Conservation (phyloP, 805 yeast species). For the Wickerhamiella nectarea region DNA sequence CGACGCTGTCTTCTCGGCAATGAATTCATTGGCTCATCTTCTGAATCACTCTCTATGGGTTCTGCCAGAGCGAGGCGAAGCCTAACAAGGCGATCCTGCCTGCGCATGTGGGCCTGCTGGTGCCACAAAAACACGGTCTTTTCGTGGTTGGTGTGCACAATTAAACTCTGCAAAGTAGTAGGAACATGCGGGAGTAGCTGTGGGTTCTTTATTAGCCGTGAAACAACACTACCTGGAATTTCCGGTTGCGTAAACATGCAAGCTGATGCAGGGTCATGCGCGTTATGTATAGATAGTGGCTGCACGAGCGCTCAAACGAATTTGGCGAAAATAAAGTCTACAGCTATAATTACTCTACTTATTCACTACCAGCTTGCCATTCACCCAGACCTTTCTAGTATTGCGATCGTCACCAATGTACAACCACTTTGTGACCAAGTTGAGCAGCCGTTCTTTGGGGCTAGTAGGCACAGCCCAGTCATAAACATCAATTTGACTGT, state of each 20-base stretch:
- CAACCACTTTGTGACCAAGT: conserved; percentile 74
- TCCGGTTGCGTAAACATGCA: not conserved
- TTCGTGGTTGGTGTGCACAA: not conserved
- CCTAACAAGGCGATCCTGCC: not conserved
- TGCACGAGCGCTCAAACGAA: not conserved
- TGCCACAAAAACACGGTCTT: not conserved
- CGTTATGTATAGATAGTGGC: too few relatives aligned
- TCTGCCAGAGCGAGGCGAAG: not conserved
- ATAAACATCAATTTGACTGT: conserved; percentile 60
- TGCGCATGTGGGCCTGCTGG: not conserved
- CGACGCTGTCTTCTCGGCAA: not conserved
- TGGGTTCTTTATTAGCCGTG: not conserved
- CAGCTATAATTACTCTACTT: conserved; percentile 18
- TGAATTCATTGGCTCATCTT: not conserved
- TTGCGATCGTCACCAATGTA: conserved; percentile 92
- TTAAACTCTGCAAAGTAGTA: not conserved
- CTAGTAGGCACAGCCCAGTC: conserved; percentile 33
- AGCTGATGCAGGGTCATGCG: not conserved
- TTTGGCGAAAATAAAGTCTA: not conserved
- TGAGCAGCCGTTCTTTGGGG: conserved; percentile 31
- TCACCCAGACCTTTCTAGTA: conserved; percentile 65
- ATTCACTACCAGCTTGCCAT: conserved; percentile 50
- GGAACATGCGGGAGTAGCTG: not conserved
- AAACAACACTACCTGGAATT: not conserved
- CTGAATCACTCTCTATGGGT: not conserved